Evolutionary conservation across 495 filamentous ascomycete genomes (phyloP).

Genomic region (Penicillium lagena): DNA sequence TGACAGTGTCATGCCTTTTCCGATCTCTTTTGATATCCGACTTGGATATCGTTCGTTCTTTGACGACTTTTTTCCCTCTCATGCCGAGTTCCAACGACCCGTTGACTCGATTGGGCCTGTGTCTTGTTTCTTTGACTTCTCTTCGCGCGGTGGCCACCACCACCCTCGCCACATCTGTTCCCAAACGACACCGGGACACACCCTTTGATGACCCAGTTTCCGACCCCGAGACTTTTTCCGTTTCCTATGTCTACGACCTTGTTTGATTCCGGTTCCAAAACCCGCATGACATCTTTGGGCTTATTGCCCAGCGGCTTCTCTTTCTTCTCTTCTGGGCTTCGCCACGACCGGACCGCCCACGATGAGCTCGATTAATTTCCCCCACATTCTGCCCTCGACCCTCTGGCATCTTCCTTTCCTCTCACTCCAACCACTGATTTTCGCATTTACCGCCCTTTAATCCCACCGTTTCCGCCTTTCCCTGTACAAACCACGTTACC

Average conservation of each 20-base stretch:
- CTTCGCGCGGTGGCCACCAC: neutral
- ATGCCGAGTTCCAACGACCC: neutral
- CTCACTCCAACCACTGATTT: constrained; percentile 10
- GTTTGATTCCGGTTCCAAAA: constrained; percentile 5
- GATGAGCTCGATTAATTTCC: neutral
- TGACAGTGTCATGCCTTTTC: neutral
- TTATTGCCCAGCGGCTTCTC: neutral
- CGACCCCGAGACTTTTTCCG: constrained; percentile 2
- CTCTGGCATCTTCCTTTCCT: constrained; percentile 23
- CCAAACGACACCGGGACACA: constrained; percentile 7
- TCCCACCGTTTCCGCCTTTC: constrained; percentile 20
- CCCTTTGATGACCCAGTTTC: constrained; percentile 9
- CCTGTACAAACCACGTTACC: constrained; percentile 22
- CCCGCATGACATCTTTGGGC: constrained; percentile 19
- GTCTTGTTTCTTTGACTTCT: neutral
- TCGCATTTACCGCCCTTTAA: constrained; percentile 31
- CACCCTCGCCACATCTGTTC: neutral
- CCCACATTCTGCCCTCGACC: constrained; percentile 2
- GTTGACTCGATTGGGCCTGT: no score
- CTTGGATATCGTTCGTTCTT: constrained; percentile 18
- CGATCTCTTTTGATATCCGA: constrained; percentile 8
- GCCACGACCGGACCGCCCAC: constrained; percentile 1
- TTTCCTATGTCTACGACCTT: constrained; percentile 31
- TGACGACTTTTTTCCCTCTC: constrained; percentile 1
- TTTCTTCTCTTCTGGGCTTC: neutral